Percentiles rank a stretch among this genome's conserved stretches.
phyloP scores from a whole-genome alignment of 257 asterid species.

The Ajuga chamaepitys region DNA sequence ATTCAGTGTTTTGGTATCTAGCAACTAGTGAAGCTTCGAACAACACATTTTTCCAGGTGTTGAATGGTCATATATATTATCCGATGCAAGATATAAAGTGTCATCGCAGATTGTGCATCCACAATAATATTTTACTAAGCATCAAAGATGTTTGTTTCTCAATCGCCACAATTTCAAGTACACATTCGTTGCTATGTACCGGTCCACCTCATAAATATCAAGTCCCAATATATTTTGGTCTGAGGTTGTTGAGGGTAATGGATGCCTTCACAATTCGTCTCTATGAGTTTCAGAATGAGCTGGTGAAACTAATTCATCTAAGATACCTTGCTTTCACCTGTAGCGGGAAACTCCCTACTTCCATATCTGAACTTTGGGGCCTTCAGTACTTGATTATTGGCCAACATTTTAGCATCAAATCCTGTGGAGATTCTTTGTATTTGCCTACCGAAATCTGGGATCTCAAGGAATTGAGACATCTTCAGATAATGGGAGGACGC shows the following conservation, averaged over 20 bases:
- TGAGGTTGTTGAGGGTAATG: neutral
- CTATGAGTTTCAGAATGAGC: neutral
- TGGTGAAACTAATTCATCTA: neutral
- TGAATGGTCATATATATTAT: too few relatives aligned
- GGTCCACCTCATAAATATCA: neutral
- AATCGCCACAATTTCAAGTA: too few relatives aligned
- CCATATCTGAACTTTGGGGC: neutral
- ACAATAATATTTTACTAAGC: too few relatives aligned
- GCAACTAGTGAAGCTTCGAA: too few relatives aligned
- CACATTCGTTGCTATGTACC: neutral
- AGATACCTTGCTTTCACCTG: neutral
- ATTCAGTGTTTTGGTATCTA: too few relatives aligned
- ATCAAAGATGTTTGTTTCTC: too few relatives aligned
- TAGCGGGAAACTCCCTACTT: neutral
- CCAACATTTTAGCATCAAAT: neutral
- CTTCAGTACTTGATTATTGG: neutral
- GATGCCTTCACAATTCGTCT: neutral
- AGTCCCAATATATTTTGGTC: neutral
- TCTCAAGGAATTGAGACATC: conserved; percentile 6
- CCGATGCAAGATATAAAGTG: too few relatives aligned
- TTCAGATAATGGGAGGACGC: neutral
- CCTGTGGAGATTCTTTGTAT: neutral
- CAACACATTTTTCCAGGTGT: too few relatives aligned
- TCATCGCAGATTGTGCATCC: too few relatives aligned
- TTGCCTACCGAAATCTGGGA: conserved; percentile 1